Evolutionary conservation across 495 filamentous ascomycete species (phyloP).

Genomic region (Elasticomyces elasticus): DNA sequence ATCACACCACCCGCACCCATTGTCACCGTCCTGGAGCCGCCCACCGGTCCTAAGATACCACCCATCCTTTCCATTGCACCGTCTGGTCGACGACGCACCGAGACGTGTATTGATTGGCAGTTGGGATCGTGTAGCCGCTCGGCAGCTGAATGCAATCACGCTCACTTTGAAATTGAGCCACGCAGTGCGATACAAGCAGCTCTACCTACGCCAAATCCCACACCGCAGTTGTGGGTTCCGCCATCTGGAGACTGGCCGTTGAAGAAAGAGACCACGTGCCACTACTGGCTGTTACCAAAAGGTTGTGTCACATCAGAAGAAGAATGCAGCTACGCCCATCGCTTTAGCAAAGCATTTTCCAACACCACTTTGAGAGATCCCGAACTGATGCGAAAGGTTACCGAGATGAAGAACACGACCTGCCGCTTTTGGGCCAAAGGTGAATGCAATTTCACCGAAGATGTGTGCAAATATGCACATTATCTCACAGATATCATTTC

Average conservation of each 20-base stretch:
- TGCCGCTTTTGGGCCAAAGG: not conserved
- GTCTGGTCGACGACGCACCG: no score
- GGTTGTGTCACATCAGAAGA: not conserved
- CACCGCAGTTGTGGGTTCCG: not conserved
- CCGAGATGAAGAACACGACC: constrained; percentile 2
- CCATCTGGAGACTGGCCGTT: not conserved
- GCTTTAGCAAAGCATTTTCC: not conserved
- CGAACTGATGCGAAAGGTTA: not conserved
- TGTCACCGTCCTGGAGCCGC: not conserved
- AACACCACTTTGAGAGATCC: not conserved
- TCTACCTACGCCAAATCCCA: not conserved
- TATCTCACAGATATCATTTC: not conserved
- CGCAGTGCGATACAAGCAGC: not conserved
- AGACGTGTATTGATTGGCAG: no score
- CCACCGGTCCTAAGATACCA: no score
- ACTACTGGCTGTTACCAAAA: constrained; percentile 2
- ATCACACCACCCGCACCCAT: not conserved
- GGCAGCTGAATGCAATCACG: no score
- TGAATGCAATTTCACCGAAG: not conserved
- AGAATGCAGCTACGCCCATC: not conserved
- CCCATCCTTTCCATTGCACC: no score
- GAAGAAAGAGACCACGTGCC: constrained; percentile 2
- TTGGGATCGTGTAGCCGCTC: no score
- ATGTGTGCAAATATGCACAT: constrained; percentile 9
- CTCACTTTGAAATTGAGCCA: no score